Evolutionary conservation across 176 grass and related monocot species (phyloP), one percentile per base, ranked within the genome.

Genomic region (Puya raimondii): DNA sequence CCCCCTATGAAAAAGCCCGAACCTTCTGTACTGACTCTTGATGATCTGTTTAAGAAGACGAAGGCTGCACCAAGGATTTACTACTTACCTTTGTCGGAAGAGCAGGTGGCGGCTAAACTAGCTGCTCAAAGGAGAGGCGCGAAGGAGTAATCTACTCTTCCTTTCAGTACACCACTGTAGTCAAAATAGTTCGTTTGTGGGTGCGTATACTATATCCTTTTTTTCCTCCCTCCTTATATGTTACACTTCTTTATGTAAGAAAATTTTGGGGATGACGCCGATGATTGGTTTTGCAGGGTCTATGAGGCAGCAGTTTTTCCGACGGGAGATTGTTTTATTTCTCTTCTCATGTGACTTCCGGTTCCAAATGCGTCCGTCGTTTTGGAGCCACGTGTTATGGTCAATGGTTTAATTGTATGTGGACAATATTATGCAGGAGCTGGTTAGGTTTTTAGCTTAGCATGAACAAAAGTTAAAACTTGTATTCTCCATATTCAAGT

Each of bases 21-120:
- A 57, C 70, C 87, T 64, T 77, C 72, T 63, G 66, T 68, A 12
- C 14, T 75, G 72, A 80, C 85, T 13, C 78, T 96, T 18, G 85
- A 91, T 73, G 88, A 91, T 76, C 80, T 96, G 72, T 96, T 96
- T 64, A 88, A 79, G 83, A 91, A 84, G 64, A 96, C 88, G 25
- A 70, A 91, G 25, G 65, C 80, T 8, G 56, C 20, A n/a, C 88
- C 91, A 0, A 86, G 85, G 83, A 86, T 96, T 54, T 91, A 91
- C 84, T 96, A 91, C 68, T 25, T 84, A 42, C 91, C 88, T 8
- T 78, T 91, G 25, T 84, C 88, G 0, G 87, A 96, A 65, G 85
- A 96, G 72, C 78, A 73, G 68, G 82, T 81, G 14, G 70, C 75
- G 15, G 78, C 80, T 4, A 96, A 80, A 77, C 83, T 88, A 21